Conservation (phyloP, 2,329 filamentous ascomycete species). For the Penicillium sp. region DNA sequence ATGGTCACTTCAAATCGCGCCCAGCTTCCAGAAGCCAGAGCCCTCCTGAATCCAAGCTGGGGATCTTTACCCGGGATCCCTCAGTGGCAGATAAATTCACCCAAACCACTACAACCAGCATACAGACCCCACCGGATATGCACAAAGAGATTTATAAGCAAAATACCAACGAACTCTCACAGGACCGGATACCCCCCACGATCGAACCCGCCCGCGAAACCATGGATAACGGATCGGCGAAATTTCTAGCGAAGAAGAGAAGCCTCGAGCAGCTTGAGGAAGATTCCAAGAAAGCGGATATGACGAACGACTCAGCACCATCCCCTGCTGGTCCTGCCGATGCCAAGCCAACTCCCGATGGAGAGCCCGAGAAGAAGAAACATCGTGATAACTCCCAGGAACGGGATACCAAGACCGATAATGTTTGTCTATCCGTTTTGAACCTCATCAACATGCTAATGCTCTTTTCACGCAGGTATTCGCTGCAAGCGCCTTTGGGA, state of each 20-base stretch:
- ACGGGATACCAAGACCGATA: conserved; percentile 26
- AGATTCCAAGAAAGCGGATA: conserved; percentile 26
- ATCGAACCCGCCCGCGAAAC: neutral
- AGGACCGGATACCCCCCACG: neutral
- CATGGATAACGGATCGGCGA: conserved; percentile 20
- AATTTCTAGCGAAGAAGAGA: conserved; percentile 45
- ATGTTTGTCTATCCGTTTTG: conserved; percentile 20
- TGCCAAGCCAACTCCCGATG: conserved; percentile 22
- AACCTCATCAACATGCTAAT: neutral
- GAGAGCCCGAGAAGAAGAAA: conserved; percentile 45
- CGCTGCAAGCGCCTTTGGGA: conserved; percentile 43
- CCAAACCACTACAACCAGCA: neutral
- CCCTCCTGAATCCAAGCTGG: neutral
- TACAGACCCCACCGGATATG: neutral
- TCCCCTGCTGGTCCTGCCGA: conserved; percentile 9
- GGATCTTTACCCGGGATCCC: neutral
- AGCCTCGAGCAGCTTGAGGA: conserved; percentile 45
- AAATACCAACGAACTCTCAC: neutral
- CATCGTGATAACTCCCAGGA: conserved; percentile 45
- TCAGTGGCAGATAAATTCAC: neutral
- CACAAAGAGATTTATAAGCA: neutral
- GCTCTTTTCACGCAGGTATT: conserved; percentile 10
- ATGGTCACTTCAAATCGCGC: neutral
- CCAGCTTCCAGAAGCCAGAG: neutral
- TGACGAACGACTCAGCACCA: neutral